These are phyloP conservation scores for Pseudopithomyces chartarum DNA, from an alignment of 2,329 filamentous ascomycete genomes.

Conservation along the genomic window DNA sequence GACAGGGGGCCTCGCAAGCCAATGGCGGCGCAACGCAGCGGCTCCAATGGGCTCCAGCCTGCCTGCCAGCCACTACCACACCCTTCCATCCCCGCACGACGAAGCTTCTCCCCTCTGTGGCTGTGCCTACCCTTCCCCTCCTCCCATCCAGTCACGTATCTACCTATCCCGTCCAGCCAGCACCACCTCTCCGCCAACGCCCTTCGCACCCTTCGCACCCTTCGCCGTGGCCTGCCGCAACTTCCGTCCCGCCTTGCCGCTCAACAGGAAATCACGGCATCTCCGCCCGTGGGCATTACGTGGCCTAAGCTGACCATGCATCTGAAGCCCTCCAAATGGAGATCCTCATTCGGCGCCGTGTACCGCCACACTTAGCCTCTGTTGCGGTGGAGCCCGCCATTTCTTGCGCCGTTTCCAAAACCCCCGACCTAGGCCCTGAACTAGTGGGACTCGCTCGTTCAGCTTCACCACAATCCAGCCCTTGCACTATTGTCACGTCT, in stretches of 20 bases:
- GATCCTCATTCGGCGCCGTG: background rate
- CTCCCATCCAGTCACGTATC: no score
- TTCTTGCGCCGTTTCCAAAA: background rate
- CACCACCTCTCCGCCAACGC: background rate
- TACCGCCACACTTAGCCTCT: background rate
- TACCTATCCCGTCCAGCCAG: no score
- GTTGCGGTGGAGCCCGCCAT: background rate
- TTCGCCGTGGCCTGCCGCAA: background rate
- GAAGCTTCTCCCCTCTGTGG: background rate
- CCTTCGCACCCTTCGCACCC: background rate
- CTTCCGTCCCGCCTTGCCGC: slow-evolving; percentile 3
- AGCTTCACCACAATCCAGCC: no score
- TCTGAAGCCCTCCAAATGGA: background rate
- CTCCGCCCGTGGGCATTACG: background rate
- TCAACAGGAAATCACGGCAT: background rate
- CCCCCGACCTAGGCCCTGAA: no score
- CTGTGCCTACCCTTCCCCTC: no score
- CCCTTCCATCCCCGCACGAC: background rate
- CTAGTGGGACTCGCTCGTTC: no score
- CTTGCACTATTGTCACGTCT: no score
- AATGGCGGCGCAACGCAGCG: no score
- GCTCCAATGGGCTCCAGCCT: no score
- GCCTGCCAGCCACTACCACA: background rate
- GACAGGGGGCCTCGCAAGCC: background rate
- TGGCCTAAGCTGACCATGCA: background rate